phyloP scores from a whole-genome alignment of 2,329 filamentous ascomycete species.

The Neopestalotiopsis sp. region DNA sequence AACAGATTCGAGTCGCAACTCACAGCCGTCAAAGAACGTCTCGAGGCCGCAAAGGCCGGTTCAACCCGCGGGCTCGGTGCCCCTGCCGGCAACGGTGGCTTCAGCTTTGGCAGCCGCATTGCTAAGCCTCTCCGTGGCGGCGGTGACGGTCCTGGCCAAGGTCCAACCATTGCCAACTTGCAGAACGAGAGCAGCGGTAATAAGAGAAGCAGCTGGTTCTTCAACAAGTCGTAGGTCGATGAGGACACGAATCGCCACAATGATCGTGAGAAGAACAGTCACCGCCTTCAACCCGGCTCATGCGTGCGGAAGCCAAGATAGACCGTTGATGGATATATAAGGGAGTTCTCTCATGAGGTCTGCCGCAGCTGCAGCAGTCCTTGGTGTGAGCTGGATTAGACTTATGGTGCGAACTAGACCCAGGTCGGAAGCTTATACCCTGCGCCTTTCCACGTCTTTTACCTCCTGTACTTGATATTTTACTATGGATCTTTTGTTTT shows the following conservation, averaged over 20 bases:
- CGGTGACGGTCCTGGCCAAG: slow-evolving; percentile 53
- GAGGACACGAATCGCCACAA: slow-evolving; percentile 6
- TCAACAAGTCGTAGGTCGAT: slow-evolving; percentile 59
- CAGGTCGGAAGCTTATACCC: slow-evolving; percentile 12
- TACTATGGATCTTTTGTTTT: background rate
- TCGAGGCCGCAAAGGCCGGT: slow-evolving; percentile 92
- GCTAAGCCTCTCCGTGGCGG: slow-evolving; percentile 72
- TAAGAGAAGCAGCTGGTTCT: slow-evolving; percentile 73
- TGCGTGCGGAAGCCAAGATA: background rate
- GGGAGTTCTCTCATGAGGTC: slow-evolving; percentile 4
- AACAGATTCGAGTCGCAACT: slow-evolving; percentile 95
- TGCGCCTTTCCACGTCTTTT: slow-evolving; percentile 1
- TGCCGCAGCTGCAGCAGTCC: background rate
- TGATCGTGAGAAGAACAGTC: background rate
- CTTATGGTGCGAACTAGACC: background rate
- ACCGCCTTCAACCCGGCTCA: background rate
- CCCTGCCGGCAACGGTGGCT: slow-evolving; percentile 64
- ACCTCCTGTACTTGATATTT: slow-evolving; percentile 3
- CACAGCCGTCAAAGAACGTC: slow-evolving; percentile 94
- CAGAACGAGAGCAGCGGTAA: slow-evolving; percentile 60
- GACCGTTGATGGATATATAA: slow-evolving; percentile 4
- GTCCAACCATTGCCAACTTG: slow-evolving; percentile 62
- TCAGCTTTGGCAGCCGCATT: slow-evolving; percentile 74
- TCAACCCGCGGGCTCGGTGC: slow-evolving; percentile 83
- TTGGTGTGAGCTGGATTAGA: slow-evolving; percentile 11